Base-by-base conservation (phyloP, 2,329 filamentous ascomycete species). In the Cadophora sp. region DNA sequence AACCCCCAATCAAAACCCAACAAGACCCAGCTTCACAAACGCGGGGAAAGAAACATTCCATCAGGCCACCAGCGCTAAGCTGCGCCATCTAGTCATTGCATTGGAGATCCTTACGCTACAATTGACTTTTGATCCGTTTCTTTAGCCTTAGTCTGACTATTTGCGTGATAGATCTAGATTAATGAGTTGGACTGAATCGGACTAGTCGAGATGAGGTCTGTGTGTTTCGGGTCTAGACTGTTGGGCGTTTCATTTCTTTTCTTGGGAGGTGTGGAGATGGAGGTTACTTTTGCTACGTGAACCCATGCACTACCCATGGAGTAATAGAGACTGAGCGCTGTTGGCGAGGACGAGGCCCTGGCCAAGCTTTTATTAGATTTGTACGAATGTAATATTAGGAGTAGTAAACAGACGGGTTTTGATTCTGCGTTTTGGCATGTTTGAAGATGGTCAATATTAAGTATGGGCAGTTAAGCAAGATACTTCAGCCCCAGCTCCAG, bases 201-300 rank as follows among this genome's bases (percentile, higher is more conserved):
- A 3, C 12, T 3, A 8, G 51, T 27, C 4, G 51, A 55, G 26
- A 9, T 34, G 2, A 9, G 9, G 27, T 56, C 53, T 34, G 29
- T 56, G 53, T 37, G 53, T 56, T 56, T 56, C 37, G 16, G n/a
- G 53, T 31, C 51, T 55, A 31, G 26, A 31, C 16, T 9, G 31
- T 26, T 40, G 29, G 31, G n/a, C 4, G 34, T 40, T 59, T 56
- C 53, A 56, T 56, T 56, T 24, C 55, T 40, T 56, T 59, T 26
- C 12, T 37, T 31, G 26, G 51, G 31, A 1, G 5, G 55, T 4
- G 55, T 24, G 29, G 55, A 56, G 53, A 56, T 56, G 27, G 37
- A 31, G 19, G 53, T 7, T n/a, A n/a, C 34, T 37, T 11, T 37
- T 37, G 34, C 34, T 1, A 37, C 34, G 2, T 37, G 34, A 12